A percentile compares a stretch with the other conserved stretches of the same genome.
These are phyloP conservation scores for Fusarium subglutinans DNA, from an alignment of 2,329 filamentous ascomycete genomes.

Conservation along the genomic window DNA sequence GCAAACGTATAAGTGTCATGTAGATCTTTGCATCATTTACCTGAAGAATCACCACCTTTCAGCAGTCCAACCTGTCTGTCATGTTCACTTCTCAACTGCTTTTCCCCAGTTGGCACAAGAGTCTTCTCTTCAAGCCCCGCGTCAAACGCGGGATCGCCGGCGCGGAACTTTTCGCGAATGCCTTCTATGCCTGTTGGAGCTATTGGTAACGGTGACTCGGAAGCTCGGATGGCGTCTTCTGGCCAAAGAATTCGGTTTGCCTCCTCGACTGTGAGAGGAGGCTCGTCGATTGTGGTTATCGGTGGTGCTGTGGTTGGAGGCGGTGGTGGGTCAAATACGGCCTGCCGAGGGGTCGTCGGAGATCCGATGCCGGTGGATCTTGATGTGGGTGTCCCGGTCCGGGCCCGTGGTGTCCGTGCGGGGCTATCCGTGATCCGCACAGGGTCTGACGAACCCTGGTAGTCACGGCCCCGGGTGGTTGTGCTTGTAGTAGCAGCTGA, in stretches of 20 bases:
- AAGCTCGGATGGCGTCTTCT: conserved; percentile 39
- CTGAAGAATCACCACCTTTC: conserved; percentile 26
- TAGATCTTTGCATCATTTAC: conserved; percentile 27
- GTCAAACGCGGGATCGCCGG: conserved; percentile 47
- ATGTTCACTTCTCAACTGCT: conserved; percentile 48
- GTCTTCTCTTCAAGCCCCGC: conserved; percentile 52
- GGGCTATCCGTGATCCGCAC: conserved; percentile 29
- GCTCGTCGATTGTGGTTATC: conserved; percentile 38
- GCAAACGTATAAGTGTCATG: background rate
- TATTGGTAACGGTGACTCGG: background rate
- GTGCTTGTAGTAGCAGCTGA: conserved; percentile 24
- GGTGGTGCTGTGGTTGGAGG: conserved; percentile 1
- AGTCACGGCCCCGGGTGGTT: conserved; percentile 13
- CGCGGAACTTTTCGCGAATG: conserved; percentile 53
- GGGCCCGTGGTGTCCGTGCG: conserved; percentile 26
- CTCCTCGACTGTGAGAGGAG: conserved; percentile 53
- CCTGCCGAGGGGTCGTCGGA: conserved; percentile 34
- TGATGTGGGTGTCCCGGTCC: conserved; percentile 32
- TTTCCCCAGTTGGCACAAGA: conserved; percentile 47
- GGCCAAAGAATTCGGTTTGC: conserved; percentile 53
- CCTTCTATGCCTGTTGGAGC: conserved; percentile 37
- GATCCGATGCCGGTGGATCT: conserved; percentile 28
- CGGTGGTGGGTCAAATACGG: conserved; percentile 5
- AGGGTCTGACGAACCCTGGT: conserved; percentile 25
- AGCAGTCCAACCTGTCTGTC: conserved; percentile 42